Percentiles rank a stretch among this genome's conserved stretches.
Evolutionary conservation across 148 eudicot species (phyloP).

Genomic region (Arctostaphylos glauca): DNA sequence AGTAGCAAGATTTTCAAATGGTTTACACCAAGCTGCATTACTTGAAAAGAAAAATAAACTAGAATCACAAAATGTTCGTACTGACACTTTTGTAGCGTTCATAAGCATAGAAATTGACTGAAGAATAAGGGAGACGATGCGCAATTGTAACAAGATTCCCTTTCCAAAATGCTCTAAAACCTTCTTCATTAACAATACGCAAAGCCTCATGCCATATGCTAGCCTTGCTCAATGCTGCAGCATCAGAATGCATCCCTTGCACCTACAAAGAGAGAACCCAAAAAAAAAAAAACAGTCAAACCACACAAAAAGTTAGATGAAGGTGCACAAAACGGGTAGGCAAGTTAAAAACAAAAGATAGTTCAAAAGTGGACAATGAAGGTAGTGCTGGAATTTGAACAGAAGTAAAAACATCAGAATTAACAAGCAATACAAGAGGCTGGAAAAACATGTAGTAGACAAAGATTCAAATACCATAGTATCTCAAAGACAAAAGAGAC

Average conservation of each 20-base stretch:
- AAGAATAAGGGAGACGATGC: conserved; percentile 86
- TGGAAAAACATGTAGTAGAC: neutral
- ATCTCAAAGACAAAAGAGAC: neutral
- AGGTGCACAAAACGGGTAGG: neutral
- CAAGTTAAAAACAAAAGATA: neutral
- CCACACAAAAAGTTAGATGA: neutral
- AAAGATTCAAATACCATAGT: neutral
- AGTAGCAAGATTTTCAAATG: neutral
- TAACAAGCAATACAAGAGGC: neutral
- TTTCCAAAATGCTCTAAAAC: conserved; percentile 87
- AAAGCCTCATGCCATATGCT: conserved; percentile 75
- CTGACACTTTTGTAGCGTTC: conserved; percentile 82
- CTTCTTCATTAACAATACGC: conserved; percentile 74
- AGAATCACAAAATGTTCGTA: conserved; percentile 11
- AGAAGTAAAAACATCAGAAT: neutral
- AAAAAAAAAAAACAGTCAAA: neutral
- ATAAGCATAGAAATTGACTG: conserved; percentile 73
- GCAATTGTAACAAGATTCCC: conserved; percentile 84
- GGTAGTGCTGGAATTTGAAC: neutral
- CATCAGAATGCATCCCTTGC: conserved; percentile 89
- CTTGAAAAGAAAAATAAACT: neutral
- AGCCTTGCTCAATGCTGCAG: conserved; percentile 50
- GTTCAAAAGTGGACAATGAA: neutral
- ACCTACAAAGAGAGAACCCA: conserved; percentile 37
- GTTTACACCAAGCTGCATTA: neutral